Conservation (phyloP, 148 eudicot genomes). For the Diospyros lotus region DNA sequence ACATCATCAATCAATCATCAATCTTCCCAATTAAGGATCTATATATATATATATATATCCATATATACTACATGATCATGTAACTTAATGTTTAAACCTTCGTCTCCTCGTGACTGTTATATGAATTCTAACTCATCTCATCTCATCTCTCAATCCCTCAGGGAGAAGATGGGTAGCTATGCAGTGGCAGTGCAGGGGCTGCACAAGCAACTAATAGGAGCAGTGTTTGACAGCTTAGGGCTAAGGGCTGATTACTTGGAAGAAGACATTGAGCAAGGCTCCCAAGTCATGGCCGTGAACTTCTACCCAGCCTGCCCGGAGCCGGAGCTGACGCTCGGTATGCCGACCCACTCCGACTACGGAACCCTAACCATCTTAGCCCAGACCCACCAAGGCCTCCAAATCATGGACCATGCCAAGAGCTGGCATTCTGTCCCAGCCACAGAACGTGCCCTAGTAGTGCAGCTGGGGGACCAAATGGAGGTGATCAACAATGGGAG, state of each 20-base stretch:
- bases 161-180: too few species aligned
- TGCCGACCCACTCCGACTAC: too few species aligned
- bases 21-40: too few species aligned
- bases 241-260: too few species aligned
- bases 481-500: conserved; percentile 37
- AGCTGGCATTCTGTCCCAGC: conserved; percentile 31
- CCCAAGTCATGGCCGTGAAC: conserved; percentile 33
- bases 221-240: not conserved
- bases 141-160: too few species aligned
- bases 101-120: too few species aligned
- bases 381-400: conserved; percentile 25
- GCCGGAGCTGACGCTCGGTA: conserved; percentile 8
- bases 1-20: too few species aligned
- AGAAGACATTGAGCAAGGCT: conserved; percentile 21
- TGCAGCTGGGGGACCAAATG: conserved; percentile 37
- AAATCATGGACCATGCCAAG: conserved; percentile 24
- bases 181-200: too few species aligned
- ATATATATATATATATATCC: too few species aligned
- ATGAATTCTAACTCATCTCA: too few species aligned
- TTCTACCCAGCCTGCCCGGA: conserved; percentile 37
- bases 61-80: too few species aligned
- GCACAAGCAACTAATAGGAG: not conserved
- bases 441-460: conserved; percentile 21
- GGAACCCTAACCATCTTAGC: conserved; percentile 1
- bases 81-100: too few species aligned